Evolutionary conservation across 208 protist genomes (phyloP).

Genomic region (Leishmania amazonensis): DNA sequence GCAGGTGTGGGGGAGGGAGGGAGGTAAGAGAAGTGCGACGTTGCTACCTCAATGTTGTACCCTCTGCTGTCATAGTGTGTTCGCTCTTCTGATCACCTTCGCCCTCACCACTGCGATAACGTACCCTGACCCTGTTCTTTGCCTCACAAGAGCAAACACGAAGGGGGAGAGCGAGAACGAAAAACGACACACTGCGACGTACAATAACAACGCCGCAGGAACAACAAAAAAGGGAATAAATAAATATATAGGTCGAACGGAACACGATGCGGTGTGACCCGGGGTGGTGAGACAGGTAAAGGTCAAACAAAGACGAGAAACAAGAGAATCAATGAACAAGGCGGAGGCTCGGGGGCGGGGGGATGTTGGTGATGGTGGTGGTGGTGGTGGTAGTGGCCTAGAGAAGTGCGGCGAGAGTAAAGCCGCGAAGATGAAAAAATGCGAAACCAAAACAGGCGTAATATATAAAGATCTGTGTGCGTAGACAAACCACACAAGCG

Average conservation of each 20-base stretch:
- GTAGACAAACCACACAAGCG: not conserved
- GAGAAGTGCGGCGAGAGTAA: not conserved
- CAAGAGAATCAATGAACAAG: not conserved
- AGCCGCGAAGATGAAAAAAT: not conserved
- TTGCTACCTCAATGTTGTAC: not conserved
- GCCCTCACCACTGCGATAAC: not conserved
- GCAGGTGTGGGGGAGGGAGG: not conserved
- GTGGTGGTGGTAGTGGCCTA: not conserved
- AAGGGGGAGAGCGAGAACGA: not conserved
- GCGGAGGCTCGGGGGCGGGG: not conserved
- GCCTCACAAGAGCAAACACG: not conserved
- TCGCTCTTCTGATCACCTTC: not conserved
- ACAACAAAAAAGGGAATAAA: not conserved
- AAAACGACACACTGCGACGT: not conserved
- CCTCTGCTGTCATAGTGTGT: constrained; percentile 4
- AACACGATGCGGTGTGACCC: not conserved
- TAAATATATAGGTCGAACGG: not conserved
- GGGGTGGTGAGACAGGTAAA: not conserved
- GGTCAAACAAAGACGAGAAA: not conserved
- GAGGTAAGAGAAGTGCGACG: not conserved
- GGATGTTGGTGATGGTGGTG: not conserved
- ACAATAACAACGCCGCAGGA: not conserved
- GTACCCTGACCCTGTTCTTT: not conserved
- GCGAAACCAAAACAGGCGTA: not conserved
- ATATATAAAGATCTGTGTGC: not conserved